A percentile compares a stretch with the other conserved stretches of the same genome.
phyloP scores from a whole-genome alignment of 75 land plant genomes.

The Pinus taeda region DNA sequence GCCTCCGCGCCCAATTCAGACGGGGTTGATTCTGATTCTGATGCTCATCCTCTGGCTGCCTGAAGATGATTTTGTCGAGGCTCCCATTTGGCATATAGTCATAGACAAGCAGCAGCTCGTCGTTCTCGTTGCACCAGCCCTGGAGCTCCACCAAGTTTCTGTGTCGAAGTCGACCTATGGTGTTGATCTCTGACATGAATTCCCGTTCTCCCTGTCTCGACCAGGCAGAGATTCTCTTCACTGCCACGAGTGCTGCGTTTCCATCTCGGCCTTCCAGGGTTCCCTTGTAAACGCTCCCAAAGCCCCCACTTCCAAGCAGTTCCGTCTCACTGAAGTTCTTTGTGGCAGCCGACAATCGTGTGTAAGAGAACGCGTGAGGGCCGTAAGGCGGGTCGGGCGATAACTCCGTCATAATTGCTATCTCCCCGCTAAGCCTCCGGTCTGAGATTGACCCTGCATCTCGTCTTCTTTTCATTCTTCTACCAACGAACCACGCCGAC shows the following conservation, averaged over 20 bases:
- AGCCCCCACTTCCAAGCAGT: slow-evolving; percentile 47
- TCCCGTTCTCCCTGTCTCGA: slow-evolving; percentile 40
- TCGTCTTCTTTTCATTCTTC: not conserved
- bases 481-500: not conserved
- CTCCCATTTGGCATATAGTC: slow-evolving; percentile 48
- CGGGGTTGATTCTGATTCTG: not conserved
- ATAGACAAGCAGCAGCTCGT: slow-evolving; percentile 42
- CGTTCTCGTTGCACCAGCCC: slow-evolving; percentile 47
- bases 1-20: slow-evolving; percentile 22
- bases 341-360: slow-evolving; percentile 28
- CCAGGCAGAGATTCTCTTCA: slow-evolving; percentile 30
- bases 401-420: not conserved
- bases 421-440: not conserved
- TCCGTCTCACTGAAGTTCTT: slow-evolving; percentile 25
- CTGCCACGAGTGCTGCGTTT: slow-evolving; percentile 16
- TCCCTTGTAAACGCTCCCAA: slow-evolving; percentile 41
- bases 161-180: slow-evolving; percentile 41
- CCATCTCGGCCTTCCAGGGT: slow-evolving; percentile 6
- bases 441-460: not conserved
- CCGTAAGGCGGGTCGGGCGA: not conserved
- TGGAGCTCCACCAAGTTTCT: slow-evolving; percentile 39
- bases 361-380: slow-evolving; percentile 37
- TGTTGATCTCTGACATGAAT: slow-evolving; percentile 33
- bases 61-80: slow-evolving; percentile 23
- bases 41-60: not conserved